Evolutionary conservation across 176 grass and related monocot species (phyloP).

Genomic region (Cocos nucifera): DNA sequence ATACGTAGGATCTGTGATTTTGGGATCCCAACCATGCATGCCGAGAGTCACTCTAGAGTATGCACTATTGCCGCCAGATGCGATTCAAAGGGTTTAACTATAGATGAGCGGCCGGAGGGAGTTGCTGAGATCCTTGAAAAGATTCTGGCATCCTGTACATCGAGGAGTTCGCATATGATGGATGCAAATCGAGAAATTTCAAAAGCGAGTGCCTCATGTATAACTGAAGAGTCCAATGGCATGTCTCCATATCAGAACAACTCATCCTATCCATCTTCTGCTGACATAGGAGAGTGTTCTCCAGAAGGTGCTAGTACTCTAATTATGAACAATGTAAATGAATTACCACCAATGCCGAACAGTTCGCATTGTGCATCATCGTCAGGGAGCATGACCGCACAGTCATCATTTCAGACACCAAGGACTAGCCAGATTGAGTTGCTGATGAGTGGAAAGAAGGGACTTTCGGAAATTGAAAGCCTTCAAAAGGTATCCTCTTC

Average conservation of each 20-base stretch:
- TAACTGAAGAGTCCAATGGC: conserved; percentile 22
- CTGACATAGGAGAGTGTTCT: conserved; percentile 41
- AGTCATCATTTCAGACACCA: conserved; percentile 62
- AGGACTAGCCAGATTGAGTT: conserved; percentile 56
- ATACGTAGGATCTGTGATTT: conserved; percentile 95
- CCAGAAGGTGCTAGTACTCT: conserved; percentile 25
- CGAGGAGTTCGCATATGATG: conserved; percentile 1
- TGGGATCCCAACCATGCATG: conserved; percentile 71
- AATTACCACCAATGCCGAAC: conserved; percentile 3
- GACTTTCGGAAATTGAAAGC: conserved; percentile 68
- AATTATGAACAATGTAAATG: conserved; percentile 13
- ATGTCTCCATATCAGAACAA: conserved; percentile 23
- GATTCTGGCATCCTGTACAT: conserved; percentile 38
- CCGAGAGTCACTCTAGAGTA: conserved; percentile 57
- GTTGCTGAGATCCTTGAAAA: conserved; percentile 64
- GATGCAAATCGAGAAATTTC: conserved; percentile 22
- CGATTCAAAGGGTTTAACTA: conserved; percentile 66
- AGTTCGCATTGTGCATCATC: conserved; percentile 17
- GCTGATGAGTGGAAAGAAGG: conserved; percentile 49
- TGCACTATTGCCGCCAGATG: conserved; percentile 81
- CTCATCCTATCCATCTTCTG: conserved; percentile 14
- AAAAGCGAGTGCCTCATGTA: conserved; percentile 24
- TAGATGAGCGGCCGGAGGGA: conserved; percentile 56
- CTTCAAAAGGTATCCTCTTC: conserved; percentile 65
- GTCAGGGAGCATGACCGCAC: conserved; percentile 44